Evolutionary conservation across 257 asterid genomes (phyloP), one percentile per base, ranked within the genome.

Genomic region (Solanum tacnaense): DNA sequence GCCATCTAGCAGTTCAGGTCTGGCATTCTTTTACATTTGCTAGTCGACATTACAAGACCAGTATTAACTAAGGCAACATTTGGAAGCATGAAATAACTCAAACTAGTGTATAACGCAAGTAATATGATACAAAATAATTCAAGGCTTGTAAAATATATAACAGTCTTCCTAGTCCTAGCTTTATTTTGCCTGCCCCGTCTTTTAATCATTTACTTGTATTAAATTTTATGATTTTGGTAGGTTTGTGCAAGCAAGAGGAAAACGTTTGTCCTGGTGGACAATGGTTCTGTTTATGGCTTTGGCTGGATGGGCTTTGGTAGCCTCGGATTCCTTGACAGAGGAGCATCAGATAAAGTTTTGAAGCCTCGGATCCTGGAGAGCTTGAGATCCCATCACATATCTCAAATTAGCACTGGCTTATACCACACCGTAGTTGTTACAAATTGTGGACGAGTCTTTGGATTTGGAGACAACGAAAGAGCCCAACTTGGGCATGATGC

Each of bases 291-390:
- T 21, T 94, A 93, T 82, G 98, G 94, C 20, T 94, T 94, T 86
- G 98, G 98, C 21, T 94, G 98, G 98, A 95, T 94, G 97, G 98
- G 92, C 68, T 95, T 94, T 78, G 98, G 98, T 34, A 94, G 98
- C 92, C 94, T 95, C 29, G 97, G 98, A 11, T 95, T 95, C 86
- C 95, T 91, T 27, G 96, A 94, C 82, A 90, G 93, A 73, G 92
- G 91, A 23, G 89, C 90, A 16, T 94, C 95, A 8, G 94, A 93
- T 78, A 94, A 93, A 91, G 86, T 95, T 60, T 20, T 91, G 87
- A 91, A 73, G 72, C 98, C 98, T 39, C 94, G 87, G 49, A 93
- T 93, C 72, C 91, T 95, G 5, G 94, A 93, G 46, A 93, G 94
- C 94, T 87, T 95, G 90, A 93, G 89, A 88, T 65, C 90, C 46